Evolutionary conservation across 2,329 filamentous ascomycete species (phyloP).

Genomic region (Xenoacremonium recifei): DNA sequence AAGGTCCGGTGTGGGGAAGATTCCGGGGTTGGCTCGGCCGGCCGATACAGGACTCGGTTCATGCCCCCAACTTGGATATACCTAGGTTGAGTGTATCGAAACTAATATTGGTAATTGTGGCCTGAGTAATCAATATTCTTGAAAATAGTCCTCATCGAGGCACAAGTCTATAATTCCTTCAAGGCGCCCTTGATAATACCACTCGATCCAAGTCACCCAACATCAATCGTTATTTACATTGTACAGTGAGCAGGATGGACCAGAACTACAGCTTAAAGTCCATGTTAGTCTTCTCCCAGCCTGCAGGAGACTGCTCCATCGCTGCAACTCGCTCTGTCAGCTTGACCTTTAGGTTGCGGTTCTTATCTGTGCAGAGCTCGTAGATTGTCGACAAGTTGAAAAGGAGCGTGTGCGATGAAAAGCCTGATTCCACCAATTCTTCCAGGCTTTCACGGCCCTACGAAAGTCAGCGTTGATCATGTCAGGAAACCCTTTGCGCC

Average conservation of each 20-base stretch:
- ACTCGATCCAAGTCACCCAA: too few species aligned
- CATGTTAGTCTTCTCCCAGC: constrained; percentile 69
- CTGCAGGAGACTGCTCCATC: constrained; percentile 53
- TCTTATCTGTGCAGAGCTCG: constrained; percentile 81
- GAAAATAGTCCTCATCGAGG: too few species aligned
- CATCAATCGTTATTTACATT: too few species aligned
- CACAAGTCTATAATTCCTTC: too few species aligned
- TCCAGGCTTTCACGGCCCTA: constrained; percentile 68
- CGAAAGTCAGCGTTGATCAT: constrained; percentile 11
- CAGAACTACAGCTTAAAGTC: constrained; percentile 75
- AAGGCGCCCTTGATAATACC: too few species aligned
- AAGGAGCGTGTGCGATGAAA: constrained; percentile 74
- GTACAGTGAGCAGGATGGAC: too few species aligned
- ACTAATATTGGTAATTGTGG: too few species aligned
- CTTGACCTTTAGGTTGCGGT: constrained; percentile 65
- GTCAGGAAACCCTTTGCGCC: constrained; percentile 15
- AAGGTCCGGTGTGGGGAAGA: constrained; percentile 24
- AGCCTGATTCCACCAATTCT: constrained; percentile 57
- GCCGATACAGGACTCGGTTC: too few species aligned
- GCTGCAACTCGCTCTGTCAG: constrained; percentile 69
- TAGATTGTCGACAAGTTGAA: constrained; percentile 93
- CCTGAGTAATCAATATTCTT: too few species aligned
- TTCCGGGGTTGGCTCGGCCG: constrained; percentile 2
- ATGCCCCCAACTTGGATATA: too few species aligned
- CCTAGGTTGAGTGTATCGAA: too few species aligned